phyloP scores from a whole-genome alignment of 2,329 filamentous ascomycete genomes.

The Chrysoporthe deuterocubensis region DNA sequence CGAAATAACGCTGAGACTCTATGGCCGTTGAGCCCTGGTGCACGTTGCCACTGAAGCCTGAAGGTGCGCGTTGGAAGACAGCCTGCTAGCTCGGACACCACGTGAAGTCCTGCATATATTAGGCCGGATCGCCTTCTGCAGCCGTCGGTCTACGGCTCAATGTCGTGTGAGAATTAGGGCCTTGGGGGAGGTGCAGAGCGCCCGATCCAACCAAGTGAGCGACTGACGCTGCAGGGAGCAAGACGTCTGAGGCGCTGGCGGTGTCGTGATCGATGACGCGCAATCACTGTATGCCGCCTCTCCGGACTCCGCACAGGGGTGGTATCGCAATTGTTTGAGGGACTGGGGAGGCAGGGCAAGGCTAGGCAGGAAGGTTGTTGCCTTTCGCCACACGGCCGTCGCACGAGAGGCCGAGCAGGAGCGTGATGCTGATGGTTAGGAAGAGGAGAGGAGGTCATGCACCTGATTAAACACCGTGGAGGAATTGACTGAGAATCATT shows the following conservation, averaged over 20 bases:
- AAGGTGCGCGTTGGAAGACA: neutral
- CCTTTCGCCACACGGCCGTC: neutral
- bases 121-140: neutral
- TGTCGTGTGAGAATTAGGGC: neutral
- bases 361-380: neutral
- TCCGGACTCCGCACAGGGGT: slow-evolving; percentile 1
- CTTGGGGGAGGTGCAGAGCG: neutral
- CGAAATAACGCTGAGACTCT: neutral
- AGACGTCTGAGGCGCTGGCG: slow-evolving; percentile 3
- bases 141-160: neutral
- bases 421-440: neutral
- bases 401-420: neutral
- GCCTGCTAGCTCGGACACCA: neutral
- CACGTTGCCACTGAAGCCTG: neutral
- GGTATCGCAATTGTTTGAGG: slow-evolving; percentile 12
- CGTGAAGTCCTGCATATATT: neutral
- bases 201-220: neutral
- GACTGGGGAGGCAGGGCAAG: neutral
- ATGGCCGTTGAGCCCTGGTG: neutral
- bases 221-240: slow-evolving; percentile 1
- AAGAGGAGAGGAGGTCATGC: neutral
- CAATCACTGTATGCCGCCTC: slow-evolving; percentile 12
- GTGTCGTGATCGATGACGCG: slow-evolving; percentile 17
- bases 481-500: slow-evolving; percentile 1
- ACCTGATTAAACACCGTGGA: neutral